Conservation (phyloP, 257 asterid species). For the Asclepias syriaca region DNA sequence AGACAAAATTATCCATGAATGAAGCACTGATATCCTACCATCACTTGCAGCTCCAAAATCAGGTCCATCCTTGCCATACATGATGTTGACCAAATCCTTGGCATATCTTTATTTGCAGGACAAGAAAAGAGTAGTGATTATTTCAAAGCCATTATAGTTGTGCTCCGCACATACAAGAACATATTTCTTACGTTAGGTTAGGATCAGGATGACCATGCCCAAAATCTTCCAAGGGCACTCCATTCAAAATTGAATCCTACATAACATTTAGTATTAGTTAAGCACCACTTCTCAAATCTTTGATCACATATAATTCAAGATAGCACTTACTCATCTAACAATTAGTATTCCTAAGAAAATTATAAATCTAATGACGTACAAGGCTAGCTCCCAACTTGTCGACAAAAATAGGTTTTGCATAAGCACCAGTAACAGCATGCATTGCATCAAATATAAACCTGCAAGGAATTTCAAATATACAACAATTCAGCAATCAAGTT, state of each 20-base stretch:
- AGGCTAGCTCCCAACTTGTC: slow-evolving; percentile 87
- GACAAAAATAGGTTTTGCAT: slow-evolving; percentile 90
- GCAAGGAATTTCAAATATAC: slow-evolving; percentile 21
- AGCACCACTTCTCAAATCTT: slow-evolving; percentile 11
- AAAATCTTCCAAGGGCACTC: slow-evolving; percentile 92
- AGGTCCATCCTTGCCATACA: slow-evolving; percentile 83
- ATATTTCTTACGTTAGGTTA: slow-evolving; percentile 75
- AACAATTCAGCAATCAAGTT: not conserved
- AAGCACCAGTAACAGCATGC: slow-evolving; percentile 99
- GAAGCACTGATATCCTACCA: slow-evolving; percentile 38
- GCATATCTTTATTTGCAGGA: slow-evolving; percentile 59
- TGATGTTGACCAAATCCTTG: slow-evolving; percentile 76
- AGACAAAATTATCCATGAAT: not conserved
- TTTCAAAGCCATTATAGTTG: slow-evolving; percentile 9
- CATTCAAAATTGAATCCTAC: slow-evolving; percentile 75
- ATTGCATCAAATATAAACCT: slow-evolving; percentile 94
- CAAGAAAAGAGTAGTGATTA: slow-evolving; percentile 22
- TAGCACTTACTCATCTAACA: slow-evolving; percentile 2
- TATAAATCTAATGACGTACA: slow-evolving; percentile 36
- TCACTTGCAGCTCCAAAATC: slow-evolving; percentile 99
- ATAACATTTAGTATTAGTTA: slow-evolving; percentile 11
- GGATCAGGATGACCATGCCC: slow-evolving; percentile 99
- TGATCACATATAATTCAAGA: slow-evolving; percentile 2
- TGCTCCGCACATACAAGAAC: slow-evolving; percentile 8
- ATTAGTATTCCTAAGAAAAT: slow-evolving; percentile 1